A percentile compares a stretch with the other conserved stretches of the same genome.
Evolutionary conservation across 805 yeast genomes (phyloP).

Genomic region (Yueomyces sinensis): DNA sequence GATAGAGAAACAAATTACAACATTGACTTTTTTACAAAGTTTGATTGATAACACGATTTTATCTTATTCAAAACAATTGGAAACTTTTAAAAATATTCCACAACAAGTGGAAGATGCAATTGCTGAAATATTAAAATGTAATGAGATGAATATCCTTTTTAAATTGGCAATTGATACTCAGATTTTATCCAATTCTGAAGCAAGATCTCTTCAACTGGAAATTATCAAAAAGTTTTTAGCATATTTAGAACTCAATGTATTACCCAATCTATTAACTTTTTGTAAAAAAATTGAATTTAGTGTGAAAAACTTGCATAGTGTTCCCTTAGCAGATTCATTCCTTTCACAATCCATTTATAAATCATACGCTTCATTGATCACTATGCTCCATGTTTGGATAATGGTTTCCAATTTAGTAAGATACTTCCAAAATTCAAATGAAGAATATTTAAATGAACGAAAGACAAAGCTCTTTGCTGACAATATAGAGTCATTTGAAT

Average conservation of each 20-base stretch:
- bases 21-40: conserved; percentile 10
- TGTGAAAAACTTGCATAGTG: too few species aligned
- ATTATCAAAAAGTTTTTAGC: conserved; percentile 16
- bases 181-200: conserved; percentile 13
- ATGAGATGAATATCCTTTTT: conserved; percentile 16
- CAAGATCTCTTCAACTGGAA: conserved; percentile 11
- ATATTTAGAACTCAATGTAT: conserved; percentile 13
- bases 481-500: too few species aligned
- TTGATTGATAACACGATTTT: conserved; percentile 18
- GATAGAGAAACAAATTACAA: conserved; percentile 13
- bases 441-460: conserved; percentile 6
- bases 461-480: conserved; percentile 10
- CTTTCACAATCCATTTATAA: too few species aligned
- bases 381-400: conserved; percentile 8
- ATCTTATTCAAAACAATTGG: conserved; percentile 20
- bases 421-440: conserved; percentile 18
- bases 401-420: conserved; percentile 11
- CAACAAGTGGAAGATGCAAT: conserved; percentile 20
- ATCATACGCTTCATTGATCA: conserved; percentile 25
- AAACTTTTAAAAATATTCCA: conserved; percentile 19
- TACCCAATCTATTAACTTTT: too few species aligned
- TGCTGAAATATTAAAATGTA: conserved; percentile 22
- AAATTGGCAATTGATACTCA: conserved; percentile 25
- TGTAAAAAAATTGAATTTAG: too few species aligned
- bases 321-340: too few species aligned